Evolutionary conservation across 768 basidiomycete species (phyloP), one percentile per base, ranked within the genome.

Genomic region (Suillus bovinus): DNA sequence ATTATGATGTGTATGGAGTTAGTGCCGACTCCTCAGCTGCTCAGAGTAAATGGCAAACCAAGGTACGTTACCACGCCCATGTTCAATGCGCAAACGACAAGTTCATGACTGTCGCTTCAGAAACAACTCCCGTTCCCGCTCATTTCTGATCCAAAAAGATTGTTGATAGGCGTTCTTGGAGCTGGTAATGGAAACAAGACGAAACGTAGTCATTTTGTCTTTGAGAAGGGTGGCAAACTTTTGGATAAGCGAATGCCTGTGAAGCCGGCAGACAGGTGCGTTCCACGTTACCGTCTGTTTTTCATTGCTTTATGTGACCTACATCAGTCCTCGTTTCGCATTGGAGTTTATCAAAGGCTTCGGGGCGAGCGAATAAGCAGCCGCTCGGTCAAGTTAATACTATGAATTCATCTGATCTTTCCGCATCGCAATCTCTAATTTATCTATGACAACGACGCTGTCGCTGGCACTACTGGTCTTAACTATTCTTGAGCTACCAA

Each of bases 191-290:
- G 88, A 10, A 91, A 88, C 39, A 91, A 86, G 79, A 93, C 93
- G 58, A 93, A 92, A 78, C 86, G 96, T 16, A 94, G 92, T 66
- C 94, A 96, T 74, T 97, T 96, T 75, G 85, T 98, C 67, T 96
- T 98, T 68, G 91, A 86, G 67, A 91, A 92, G 74, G 94, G 93
- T 7, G 96, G 95, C 1, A 93, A 93, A 74, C 80, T 99, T 47
- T 76, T 96, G 4, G 89, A 96, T 17, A 92, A 87, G 78, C 87
- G 86, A 70, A 78, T 93, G 17, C 93, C 93, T 1, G 94, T 96
- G 55, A 91, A 94, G 70, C 92, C 95, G 2, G 87, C 72, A 0
- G 92, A 96, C 61, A 96, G 93, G 93, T 90, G 44, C 22, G 10
- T 27, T 50, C 5, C 20, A 33, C 20, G n/a, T 47, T 13, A 14